phyloP scores from a whole-genome alignment of 495 filamentous ascomycete species.

The Jackrogersella multiformis region DNA sequence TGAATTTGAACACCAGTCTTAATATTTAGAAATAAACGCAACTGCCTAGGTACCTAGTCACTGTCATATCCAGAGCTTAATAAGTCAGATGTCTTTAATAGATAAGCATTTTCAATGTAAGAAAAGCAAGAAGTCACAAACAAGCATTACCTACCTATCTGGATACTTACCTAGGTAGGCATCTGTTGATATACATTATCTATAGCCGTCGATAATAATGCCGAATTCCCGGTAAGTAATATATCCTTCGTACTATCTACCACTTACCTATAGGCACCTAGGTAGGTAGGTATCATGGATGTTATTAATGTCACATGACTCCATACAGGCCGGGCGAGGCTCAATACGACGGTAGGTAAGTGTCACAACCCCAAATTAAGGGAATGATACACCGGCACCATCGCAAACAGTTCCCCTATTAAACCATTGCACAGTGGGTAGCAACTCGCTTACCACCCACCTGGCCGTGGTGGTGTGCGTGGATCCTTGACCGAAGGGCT shows the following conservation, averaged over 20 bases:
- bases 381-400: constrained; percentile 53
- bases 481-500: constrained; percentile 66
- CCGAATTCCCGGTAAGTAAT: background rate
- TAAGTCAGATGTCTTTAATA: too few relatives aligned
- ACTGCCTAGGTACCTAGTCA: too few relatives aligned
- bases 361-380: background rate
- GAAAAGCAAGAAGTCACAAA: too few relatives aligned
- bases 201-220: background rate
- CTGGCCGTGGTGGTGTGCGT: constrained; percentile 77
- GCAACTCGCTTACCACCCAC: constrained; percentile 70
- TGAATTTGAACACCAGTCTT: too few relatives aligned
- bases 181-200: too few relatives aligned
- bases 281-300: background rate
- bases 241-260: background rate
- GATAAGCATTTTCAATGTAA: too few relatives aligned
- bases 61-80: too few relatives aligned
- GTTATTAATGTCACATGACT: constrained; percentile 5
- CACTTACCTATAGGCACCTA: too few relatives aligned
- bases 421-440: constrained; percentile 63
- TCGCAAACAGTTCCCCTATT: constrained; percentile 63
- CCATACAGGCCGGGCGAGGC: background rate
- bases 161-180: background rate
- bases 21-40: too few relatives aligned
- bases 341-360: background rate
- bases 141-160: too few relatives aligned